Base-by-base conservation (phyloP, 345 rosid genomes). In the Lepidium africanum region DNA sequence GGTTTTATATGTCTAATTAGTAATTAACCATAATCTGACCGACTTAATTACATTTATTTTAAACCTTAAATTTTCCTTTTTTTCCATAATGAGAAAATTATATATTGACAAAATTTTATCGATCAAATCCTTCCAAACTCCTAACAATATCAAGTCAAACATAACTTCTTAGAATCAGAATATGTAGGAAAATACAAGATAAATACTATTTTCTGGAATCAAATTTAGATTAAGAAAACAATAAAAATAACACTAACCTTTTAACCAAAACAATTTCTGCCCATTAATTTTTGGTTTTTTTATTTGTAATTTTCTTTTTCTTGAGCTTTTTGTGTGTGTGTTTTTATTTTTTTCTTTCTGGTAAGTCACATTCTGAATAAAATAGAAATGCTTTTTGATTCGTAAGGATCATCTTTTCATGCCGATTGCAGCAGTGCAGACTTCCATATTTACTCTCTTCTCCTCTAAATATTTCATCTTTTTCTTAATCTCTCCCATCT, bases 391-490 rank as follows among this genome's bases (percentile, higher is more conserved):
- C 69, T 74, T 74, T 39, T 74, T 47, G 15, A 19, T 16, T 74
- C 39, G 51, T 62, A 62, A 67, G 70, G 62, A 68, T 74, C 78
- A 68, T 75, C 78, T 75, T 75, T 75, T 54, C 74, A 75, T 54
- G 47, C 65, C 74, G 40, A 67, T 75, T 68, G 70, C 53, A 61
- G 3, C 65, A 61, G 17, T 61, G 17, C 74, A 67, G 40, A 23
- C 67, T 60, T 42, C 63, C 78, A 43, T 74, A 41, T 51, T 61
- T 35, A 50, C 69, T 67, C 53, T 23, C 53, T 23, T 60, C 72
- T 45, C 49, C 53, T 59, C 43, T 67, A 3, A 51, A 48, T 25
- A 35, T 21, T 33, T 66, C 37, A 10, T 48, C 42, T 64, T 39
- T 27, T 46, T 32, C 38, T 61, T 33, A 41, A 53, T 64, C 71